phyloP scores from a whole-genome alignment of 1,139 yeast genomes.

The Hyphopichia khmerensis region DNA sequence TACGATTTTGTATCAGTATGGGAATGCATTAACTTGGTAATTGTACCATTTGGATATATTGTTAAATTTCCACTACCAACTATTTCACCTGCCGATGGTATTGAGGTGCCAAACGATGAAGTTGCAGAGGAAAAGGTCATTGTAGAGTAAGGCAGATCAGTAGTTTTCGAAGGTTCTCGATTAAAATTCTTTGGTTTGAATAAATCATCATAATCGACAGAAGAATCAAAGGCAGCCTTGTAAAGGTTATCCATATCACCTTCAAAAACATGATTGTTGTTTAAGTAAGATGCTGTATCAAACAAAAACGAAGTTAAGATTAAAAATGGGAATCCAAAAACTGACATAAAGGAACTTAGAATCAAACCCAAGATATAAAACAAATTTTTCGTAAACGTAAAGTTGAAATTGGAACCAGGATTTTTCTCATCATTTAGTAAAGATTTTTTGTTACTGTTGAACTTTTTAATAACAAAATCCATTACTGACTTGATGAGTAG shows the following conservation, averaged over 20 bases:
- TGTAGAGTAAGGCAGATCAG: too few relatives aligned
- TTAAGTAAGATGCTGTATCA: slow-evolving; percentile 18
- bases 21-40: neutral
- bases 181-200: slow-evolving; percentile 14
- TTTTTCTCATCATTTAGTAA: slow-evolving; percentile 8
- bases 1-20: neutral
- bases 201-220: slow-evolving; percentile 26
- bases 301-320: slow-evolving; percentile 42
- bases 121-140: neutral
- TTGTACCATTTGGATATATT: neutral
- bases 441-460: slow-evolving; percentile 4
- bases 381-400: slow-evolving; percentile 20
- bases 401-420: slow-evolving; percentile 5
- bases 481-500: slow-evolving; percentile 16
- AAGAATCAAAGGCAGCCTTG: slow-evolving; percentile 24
- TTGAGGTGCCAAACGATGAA: neutral
- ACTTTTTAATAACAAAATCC: slow-evolving; percentile 12
- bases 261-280: slow-evolving; percentile 11
- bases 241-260: slow-evolving; percentile 17
- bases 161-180: neutral
- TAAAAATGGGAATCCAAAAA: slow-evolving; percentile 48
- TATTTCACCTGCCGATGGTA: neutral
- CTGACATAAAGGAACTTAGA: slow-evolving; percentile 29
- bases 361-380: slow-evolving; percentile 33
- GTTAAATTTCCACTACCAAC: neutral